Base-by-base conservation (phyloP, 176 grass and related monocot genomes). In the Oryza meyeriana region DNA sequence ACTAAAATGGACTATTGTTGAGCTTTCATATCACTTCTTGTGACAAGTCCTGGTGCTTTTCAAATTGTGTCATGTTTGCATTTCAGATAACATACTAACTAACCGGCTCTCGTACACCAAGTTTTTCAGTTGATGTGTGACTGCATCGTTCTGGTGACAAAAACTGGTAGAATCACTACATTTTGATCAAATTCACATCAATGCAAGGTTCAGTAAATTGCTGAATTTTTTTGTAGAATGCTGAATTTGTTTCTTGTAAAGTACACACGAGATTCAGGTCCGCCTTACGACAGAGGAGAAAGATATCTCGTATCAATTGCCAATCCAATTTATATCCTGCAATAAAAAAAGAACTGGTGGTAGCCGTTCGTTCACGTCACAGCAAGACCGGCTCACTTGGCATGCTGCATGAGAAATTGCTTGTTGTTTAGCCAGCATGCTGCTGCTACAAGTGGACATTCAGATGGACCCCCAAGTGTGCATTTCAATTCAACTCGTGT, bases 401-500 rank as follows among this genome's bases (percentile, higher is more conserved):
- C 74, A 48, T 28, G 32, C 80, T 20, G 29, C 14, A 64, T 31
- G 61, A 16, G 12, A 33, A 48, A 50, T 36, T 12, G 8, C 47
- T 65, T 55, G 30, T 73, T 64, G 40, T 66, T 12, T 9, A 14
- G 33, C 25, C 85, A 82, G 55, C 55, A 24, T 59, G 78, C 73
- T 8, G 65, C 40, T 36, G 42, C 76, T 40, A 67, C 70, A 65
- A 52, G 36, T 67, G 84, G 84, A 62, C 27, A 42, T 59, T 1
- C 20, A 59, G n/a, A 59, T 59, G 61, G 78, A 34, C 81, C 85
- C 52, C 72, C 36, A 61, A 29, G 64, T 35, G 58, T 48, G 27
- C 72, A 69, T 39, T 39, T 10, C 65, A 32, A 62, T 78, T 72
- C 86, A 41, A 74, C 72, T 78, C 41, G 72, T 87, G 65, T 41